phyloP scores from a whole-genome alignment of 2,329 filamentous ascomycete species.

The Podosphaera aphanis region DNA sequence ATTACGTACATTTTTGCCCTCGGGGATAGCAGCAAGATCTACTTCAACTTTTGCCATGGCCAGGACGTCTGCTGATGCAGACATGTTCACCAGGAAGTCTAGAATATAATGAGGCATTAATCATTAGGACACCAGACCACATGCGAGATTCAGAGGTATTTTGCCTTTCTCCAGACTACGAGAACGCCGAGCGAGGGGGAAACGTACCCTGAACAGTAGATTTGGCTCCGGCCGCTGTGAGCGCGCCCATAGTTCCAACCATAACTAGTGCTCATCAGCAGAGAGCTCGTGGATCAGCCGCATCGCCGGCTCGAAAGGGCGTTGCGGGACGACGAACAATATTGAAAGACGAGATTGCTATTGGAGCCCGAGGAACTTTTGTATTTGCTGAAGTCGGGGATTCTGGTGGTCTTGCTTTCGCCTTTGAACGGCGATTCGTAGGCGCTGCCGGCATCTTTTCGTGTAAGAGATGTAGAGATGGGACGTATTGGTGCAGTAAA shows the following conservation, averaged over 20 bases:
- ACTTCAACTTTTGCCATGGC: conserved; percentile 99
- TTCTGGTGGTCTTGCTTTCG: conserved; percentile 33
- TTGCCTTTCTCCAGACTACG: neutral
- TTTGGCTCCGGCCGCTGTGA: conserved; percentile 86
- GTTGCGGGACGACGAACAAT: conserved; percentile 27
- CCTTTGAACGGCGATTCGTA: conserved; percentile 39
- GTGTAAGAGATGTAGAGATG: conserved; percentile 24
- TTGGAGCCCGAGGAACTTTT: conserved; percentile 42
- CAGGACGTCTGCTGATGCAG: conserved; percentile 90
- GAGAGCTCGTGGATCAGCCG: neutral
- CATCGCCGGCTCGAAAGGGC: neutral
- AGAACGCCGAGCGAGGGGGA: neutral
- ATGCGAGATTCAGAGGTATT: conserved; percentile 1
- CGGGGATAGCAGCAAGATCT: conserved; percentile 72
- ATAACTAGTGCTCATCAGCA: conserved; percentile 32
- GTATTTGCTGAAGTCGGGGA: conserved; percentile 83
- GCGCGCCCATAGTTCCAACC: conserved; percentile 83
- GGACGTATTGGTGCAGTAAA: conserved; percentile 25
- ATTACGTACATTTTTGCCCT: conserved; percentile 87
- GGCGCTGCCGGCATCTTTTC: conserved; percentile 19
- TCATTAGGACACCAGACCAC: conserved; percentile 1
- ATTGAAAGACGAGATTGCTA: conserved; percentile 71
- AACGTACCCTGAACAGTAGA: conserved; percentile 85
- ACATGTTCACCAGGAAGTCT: conserved; percentile 99
- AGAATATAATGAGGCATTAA: conserved; percentile 10